These are phyloP conservation scores for Abrus pulchellus DNA, from an alignment of 306 rosid species.

Conservation along the genomic window DNA sequence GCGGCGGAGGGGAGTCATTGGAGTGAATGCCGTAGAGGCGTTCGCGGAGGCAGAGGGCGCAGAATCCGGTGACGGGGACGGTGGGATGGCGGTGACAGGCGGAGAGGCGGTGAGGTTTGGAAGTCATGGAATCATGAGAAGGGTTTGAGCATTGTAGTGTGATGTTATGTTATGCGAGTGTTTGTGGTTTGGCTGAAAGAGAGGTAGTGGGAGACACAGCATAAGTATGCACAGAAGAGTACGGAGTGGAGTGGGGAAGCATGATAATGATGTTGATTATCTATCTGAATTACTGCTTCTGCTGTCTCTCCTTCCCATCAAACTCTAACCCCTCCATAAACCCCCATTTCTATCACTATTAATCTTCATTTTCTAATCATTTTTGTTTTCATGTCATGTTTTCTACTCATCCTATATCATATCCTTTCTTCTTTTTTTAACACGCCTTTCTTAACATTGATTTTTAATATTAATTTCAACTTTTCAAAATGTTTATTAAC, in stretches of 20 bases:
- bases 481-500: too few relatives aligned
- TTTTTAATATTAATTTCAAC: too few relatives aligned
- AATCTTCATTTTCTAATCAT: too few relatives aligned
- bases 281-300: too few relatives aligned
- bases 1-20: background rate
- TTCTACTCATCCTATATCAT: too few relatives aligned
- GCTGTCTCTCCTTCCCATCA: background rate
- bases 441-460: too few relatives aligned
- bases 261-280: background rate
- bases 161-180: too few relatives aligned
- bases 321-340: background rate
- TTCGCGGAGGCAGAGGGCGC: constrained; percentile 85
- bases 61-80: constrained; percentile 79
- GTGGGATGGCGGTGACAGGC: constrained; percentile 83
- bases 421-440: too few relatives aligned
- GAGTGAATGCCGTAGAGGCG: constrained; percentile 80
- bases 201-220: background rate
- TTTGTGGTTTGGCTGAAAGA: background rate
- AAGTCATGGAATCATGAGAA: constrained; percentile 55
- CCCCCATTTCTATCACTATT: background rate
- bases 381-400: too few relatives aligned
- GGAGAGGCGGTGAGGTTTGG: constrained; percentile 59
- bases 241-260: background rate
- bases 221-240: background rate
- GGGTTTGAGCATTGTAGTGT: background rate